Percentiles rank a stretch among this genome's conserved stretches.
Conservation (phyloP, 495 filamentous ascomycete species). For the Aspergillus mulundensis region DNA sequence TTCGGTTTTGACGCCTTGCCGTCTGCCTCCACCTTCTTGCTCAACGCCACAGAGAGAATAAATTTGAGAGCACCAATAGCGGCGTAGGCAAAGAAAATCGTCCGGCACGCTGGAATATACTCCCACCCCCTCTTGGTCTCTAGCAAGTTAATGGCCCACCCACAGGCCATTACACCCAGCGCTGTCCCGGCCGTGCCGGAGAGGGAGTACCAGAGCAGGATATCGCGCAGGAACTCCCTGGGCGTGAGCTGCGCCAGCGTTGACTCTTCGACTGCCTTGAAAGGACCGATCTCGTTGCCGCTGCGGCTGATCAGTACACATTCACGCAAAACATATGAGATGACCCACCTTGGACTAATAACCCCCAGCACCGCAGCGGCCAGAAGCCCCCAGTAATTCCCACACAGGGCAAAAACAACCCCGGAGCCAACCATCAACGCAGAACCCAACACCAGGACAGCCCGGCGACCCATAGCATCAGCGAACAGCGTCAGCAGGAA, state of each 20-base stretch:
- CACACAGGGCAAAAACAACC: constrained; percentile 59
- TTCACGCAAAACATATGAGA: background rate
- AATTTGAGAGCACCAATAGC: constrained; percentile 65
- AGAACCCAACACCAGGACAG: constrained; percentile 65
- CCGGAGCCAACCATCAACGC: constrained; percentile 65
- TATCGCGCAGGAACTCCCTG: constrained; percentile 58
- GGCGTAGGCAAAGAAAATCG: constrained; percentile 68
- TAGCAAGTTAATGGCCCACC: constrained; percentile 58
- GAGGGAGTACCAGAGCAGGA: constrained; percentile 80
- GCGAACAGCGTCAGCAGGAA: constrained; percentile 72
- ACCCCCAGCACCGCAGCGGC: constrained; percentile 74
- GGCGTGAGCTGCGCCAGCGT: constrained; percentile 70
- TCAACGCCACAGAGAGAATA: constrained; percentile 54
- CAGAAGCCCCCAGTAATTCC: constrained; percentile 72
- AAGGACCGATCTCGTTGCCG: constrained; percentile 77
- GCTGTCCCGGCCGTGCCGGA: constrained; percentile 61
- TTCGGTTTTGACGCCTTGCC: constrained; percentile 6
- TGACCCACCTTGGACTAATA: constrained; percentile 63
- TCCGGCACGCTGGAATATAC: constrained; percentile 57
- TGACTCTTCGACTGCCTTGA: constrained; percentile 82
- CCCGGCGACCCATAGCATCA: constrained; percentile 66
- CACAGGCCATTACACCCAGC: constrained; percentile 60
- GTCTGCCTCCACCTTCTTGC: constrained; percentile 48
- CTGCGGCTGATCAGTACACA: constrained; percentile 46
- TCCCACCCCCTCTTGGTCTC: constrained; percentile 47